A percentile compares a stretch with the other conserved stretches of the same genome.
These are phyloP conservation scores for Xanthoconium purpureum DNA, from an alignment of 768 basidiomycete species.

Conservation along the genomic window DNA sequence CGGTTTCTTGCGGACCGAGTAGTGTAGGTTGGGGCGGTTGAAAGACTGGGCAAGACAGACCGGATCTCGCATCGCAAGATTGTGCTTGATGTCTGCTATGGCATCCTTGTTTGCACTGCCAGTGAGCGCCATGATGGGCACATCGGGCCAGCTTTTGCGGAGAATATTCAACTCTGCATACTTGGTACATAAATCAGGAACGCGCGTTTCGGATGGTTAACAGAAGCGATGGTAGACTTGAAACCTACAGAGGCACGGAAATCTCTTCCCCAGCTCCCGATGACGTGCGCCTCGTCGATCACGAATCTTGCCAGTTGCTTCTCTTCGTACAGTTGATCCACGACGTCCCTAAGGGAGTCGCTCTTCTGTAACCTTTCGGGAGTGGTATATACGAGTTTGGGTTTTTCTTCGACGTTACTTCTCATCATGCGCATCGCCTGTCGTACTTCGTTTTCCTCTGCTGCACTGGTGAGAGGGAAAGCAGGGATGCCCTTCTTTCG, in stretches of 20 bases:
- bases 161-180: slow-evolving; percentile 67
- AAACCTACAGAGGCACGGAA: slow-evolving; percentile 73
- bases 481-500: slow-evolving; percentile 63
- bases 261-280: slow-evolving; percentile 91
- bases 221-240: background rate
- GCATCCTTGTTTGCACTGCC: slow-evolving; percentile 86
- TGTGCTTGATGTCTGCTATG: slow-evolving; percentile 72
- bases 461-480: slow-evolving; percentile 63
- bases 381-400: slow-evolving; percentile 80
- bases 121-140: slow-evolving; percentile 95
- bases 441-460: slow-evolving; percentile 37
- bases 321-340: slow-evolving; percentile 55
- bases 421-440: slow-evolving; percentile 44
- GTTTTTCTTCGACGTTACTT: slow-evolving; percentile 39
- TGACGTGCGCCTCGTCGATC: slow-evolving; percentile 95
- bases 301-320: slow-evolving; percentile 81
- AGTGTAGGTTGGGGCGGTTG: slow-evolving; percentile 89
- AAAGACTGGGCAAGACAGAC: slow-evolving; percentile 74
- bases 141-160: slow-evolving; percentile 67
- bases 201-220: background rate
- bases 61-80: slow-evolving; percentile 60
- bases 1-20: slow-evolving; percentile 56
- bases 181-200: slow-evolving; percentile 37
- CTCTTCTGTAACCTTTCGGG: slow-evolving; percentile 84
- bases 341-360: slow-evolving; percentile 47